Evolutionary conservation across 805 yeast genomes (phyloP), one percentile per base, ranked within the genome.

Genomic region (Naumovozyma dairenensis): DNA sequence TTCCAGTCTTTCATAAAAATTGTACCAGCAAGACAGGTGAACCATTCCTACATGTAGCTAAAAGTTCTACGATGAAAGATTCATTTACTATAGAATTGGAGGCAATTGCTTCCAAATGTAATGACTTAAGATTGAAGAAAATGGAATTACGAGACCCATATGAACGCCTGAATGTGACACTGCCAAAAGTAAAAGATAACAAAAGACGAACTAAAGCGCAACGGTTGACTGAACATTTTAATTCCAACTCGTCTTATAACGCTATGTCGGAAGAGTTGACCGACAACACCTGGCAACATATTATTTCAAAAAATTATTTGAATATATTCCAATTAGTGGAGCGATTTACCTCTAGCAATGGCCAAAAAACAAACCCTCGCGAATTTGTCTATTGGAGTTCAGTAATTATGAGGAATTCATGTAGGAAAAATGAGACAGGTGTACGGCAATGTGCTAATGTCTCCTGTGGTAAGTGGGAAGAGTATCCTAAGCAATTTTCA

Each of bases 361-460:
- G 13, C n/a, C 68, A 69, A 35, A 66, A 71, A 34, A 61, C 67
- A 30, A 73, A 80, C 44, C 74, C 84, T 3, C 72, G 78, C 28
- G 96, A 87, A 45, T 75, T 86, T 66, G 79, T 81, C 45, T 86
- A 87, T 58, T 89, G 98, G 98, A 84, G 96, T 2, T 92, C 95
- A 3, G 94, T 89, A n/a, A 85, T 87, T 25, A 92, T 92, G 87
- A 69, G 97, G 35, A 92, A 92, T 57, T 86, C 95, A 1, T 89
- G 96, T 54, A 72, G 96, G 37, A 77, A 87, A 49, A 92, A 89
- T 55, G 96, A 69, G 28, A 71, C 80, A 13, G 96, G 96, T 1
- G 80, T 89, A 20, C 70, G 97, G 34, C 97, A 92, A 60, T 89
- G 98, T 59, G 96, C 96, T 1, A 80, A 79, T 54, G 81, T 86